Evolutionary conservation across 768 basidiomycete genomes (phyloP).

Genomic region (Amanita thiersii): DNA sequence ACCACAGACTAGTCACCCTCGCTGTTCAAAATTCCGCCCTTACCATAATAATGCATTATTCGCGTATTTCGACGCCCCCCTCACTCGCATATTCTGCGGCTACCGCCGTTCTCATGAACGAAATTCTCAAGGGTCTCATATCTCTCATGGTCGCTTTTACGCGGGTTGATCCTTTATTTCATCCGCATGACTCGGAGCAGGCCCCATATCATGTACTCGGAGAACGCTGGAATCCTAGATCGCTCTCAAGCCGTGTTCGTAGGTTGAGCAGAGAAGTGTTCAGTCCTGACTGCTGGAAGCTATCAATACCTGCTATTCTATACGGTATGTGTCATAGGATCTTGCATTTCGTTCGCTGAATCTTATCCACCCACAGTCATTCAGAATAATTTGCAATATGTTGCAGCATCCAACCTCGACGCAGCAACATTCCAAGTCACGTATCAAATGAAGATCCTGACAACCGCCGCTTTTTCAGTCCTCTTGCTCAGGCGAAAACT

Average conservation of each 20-base stretch:
- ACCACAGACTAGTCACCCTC: slow-evolving; percentile 65
- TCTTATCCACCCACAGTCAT: slow-evolving; percentile 42
- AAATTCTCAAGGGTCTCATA: slow-evolving; percentile 86
- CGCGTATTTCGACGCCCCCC: slow-evolving; percentile 72
- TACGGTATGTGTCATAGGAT: slow-evolving; percentile 49
- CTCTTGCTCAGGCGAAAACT: slow-evolving; percentile 72
- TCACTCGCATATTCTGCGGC: slow-evolving; percentile 85
- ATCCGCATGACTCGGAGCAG: slow-evolving; percentile 20
- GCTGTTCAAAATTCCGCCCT: slow-evolving; percentile 89
- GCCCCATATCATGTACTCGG: slow-evolving; percentile 20
- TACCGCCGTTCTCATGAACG: slow-evolving; percentile 88
- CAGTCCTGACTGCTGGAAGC: slow-evolving; percentile 92
- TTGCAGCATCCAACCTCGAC: slow-evolving; percentile 88
- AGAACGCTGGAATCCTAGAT: slow-evolving; percentile 22
- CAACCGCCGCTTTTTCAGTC: slow-evolving; percentile 86
- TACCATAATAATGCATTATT: slow-evolving; percentile 96
- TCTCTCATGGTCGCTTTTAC: slow-evolving; percentile 79
- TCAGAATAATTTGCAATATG: slow-evolving; percentile 94
- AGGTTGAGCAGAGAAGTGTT: slow-evolving; percentile 65
- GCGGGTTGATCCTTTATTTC: slow-evolving; percentile 36
- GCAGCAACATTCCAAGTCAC: slow-evolving; percentile 96
- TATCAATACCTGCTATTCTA: slow-evolving; percentile 93
- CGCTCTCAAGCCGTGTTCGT: slow-evolving; percentile 38
- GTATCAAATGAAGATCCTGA: slow-evolving; percentile 97
- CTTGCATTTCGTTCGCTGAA: neutral